Conservation (phyloP, 306 rosid genomes). For the Fragaria nilgerrensis region DNA sequence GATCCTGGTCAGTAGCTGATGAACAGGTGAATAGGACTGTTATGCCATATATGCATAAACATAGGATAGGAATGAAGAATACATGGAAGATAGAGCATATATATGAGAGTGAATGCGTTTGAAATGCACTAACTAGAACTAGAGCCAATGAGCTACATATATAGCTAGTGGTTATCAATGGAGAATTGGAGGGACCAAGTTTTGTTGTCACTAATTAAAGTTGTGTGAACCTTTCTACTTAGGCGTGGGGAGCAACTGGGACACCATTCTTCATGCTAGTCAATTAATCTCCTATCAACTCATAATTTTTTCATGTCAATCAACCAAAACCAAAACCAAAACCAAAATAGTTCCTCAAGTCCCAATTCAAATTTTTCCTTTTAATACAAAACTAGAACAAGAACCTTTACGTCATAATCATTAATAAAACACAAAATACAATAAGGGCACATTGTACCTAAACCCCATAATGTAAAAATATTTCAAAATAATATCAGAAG, state of each 20-base stretch:
- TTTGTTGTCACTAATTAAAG: conserved; percentile 24
- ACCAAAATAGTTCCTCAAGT: too few relatives aligned
- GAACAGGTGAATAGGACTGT: too few relatives aligned
- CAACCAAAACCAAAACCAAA: background rate
- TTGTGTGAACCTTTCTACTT: conserved; percentile 22
- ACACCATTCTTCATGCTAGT: conserved; percentile 38
- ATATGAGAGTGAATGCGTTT: conserved; percentile 14
- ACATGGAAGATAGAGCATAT: background rate
- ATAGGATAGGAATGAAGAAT: background rate
- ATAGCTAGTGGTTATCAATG: conserved; percentile 8
- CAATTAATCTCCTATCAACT: conserved; percentile 32
- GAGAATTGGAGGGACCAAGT: conserved; percentile 25
- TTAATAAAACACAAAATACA: too few relatives aligned
- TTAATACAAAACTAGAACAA: too few relatives aligned
- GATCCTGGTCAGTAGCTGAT: too few relatives aligned
- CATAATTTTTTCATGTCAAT: conserved; percentile 16
- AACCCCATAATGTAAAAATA: too few relatives aligned
- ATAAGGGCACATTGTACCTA: too few relatives aligned
- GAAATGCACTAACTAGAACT: conserved; percentile 15
- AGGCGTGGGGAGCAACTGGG: conserved; percentile 76
- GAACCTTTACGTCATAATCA: accelerated
- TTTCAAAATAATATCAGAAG: too few relatives aligned
- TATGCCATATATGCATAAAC: background rate
- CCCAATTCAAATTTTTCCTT: too few relatives aligned
- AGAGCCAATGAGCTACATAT: background rate